Evolutionary conservation across 257 asterid genomes (phyloP).

Genomic region (Haberlea rhodopensis): DNA sequence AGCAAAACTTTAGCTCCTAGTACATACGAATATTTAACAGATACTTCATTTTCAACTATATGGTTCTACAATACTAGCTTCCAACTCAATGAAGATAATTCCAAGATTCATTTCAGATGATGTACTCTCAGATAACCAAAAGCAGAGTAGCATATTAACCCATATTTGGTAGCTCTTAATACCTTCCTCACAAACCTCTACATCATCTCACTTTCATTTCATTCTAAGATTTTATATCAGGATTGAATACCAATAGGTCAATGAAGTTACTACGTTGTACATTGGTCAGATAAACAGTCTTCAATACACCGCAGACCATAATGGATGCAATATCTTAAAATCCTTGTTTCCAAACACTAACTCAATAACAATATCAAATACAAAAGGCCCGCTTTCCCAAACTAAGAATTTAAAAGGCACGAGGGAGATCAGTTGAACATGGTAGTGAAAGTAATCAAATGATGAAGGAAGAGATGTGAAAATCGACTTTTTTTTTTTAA

Average conservation of each 20-base stretch:
- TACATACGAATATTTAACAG: constrained; percentile 6
- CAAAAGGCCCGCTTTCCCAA: neutral
- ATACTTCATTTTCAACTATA: too few species aligned
- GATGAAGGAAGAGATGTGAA: constrained; percentile 10
- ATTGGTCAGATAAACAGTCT: too few species aligned
- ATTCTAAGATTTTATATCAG: neutral
- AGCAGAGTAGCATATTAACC: neutral
- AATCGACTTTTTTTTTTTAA: neutral
- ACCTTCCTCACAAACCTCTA: neutral
- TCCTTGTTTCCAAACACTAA: neutral
- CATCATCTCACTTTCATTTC: neutral
- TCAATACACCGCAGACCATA: neutral
- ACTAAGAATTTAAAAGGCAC: too few species aligned
- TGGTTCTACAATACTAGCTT: constrained; percentile 3
- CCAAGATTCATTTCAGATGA: constrained; percentile 1
- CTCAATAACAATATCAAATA: neutral
- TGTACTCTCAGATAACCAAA: neutral
- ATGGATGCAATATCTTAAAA: neutral
- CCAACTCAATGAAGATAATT: neutral
- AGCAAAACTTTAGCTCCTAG: constrained; percentile 11
- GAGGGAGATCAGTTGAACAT: too few species aligned
- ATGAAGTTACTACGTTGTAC: neutral
- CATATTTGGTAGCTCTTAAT: neutral
- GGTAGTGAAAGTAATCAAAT: too few species aligned
- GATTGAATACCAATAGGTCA: too few species aligned